phyloP scores from a whole-genome alignment of 495 filamentous ascomycete species.

The Podospora pseudoanserina region DNA sequence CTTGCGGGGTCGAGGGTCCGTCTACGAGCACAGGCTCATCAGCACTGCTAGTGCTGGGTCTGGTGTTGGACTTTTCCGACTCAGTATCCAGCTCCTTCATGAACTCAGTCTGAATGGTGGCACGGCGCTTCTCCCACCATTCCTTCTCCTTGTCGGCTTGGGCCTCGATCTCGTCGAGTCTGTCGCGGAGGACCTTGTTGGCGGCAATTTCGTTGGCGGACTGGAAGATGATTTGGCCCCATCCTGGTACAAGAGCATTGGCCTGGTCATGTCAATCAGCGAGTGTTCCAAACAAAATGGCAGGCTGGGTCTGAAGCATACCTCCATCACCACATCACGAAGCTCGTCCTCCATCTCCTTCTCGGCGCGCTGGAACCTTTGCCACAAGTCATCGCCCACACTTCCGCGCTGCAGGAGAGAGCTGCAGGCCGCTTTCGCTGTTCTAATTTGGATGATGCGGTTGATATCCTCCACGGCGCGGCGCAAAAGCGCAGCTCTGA shows the following conservation, averaged over 20 bases:
- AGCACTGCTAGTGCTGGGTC: slow-evolving; percentile 35
- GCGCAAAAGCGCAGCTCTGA: slow-evolving; percentile 86
- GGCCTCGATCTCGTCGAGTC: slow-evolving; percentile 73
- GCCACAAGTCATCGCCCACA: slow-evolving; percentile 95
- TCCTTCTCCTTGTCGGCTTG: slow-evolving; percentile 68
- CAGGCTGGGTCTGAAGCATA: slow-evolving; percentile 33
- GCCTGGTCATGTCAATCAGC: slow-evolving; percentile 48
- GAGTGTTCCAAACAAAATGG: slow-evolving; percentile 6
- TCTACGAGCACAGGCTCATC: slow-evolving; percentile 87
- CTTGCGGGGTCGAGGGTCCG: slow-evolving; percentile 49
- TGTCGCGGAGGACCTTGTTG: slow-evolving; percentile 68
- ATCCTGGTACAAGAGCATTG: slow-evolving; percentile 78
- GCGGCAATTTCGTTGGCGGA: slow-evolving; percentile 77
- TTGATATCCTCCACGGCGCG: slow-evolving; percentile 89
- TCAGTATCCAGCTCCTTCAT: slow-evolving; percentile 77
- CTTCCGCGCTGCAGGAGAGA: slow-evolving; percentile 81
- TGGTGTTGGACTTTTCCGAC: slow-evolving; percentile 31
- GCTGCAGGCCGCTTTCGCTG: slow-evolving; percentile 78
- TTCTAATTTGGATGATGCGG: slow-evolving; percentile 79
- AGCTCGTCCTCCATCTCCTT: slow-evolving; percentile 98
- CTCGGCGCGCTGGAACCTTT: slow-evolving; percentile 84
- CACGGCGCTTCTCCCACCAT: slow-evolving; percentile 85
- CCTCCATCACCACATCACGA: slow-evolving; percentile 89
- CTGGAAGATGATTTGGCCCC: slow-evolving; percentile 95
- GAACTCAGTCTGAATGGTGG: slow-evolving; percentile 67